Percentiles rank a stretch among this genome's conserved stretches.
These are phyloP conservation scores for Colletotrichum higginsianum DNA, from an alignment of 2,329 filamentous ascomycete species.

Conservation along the genomic window DNA sequence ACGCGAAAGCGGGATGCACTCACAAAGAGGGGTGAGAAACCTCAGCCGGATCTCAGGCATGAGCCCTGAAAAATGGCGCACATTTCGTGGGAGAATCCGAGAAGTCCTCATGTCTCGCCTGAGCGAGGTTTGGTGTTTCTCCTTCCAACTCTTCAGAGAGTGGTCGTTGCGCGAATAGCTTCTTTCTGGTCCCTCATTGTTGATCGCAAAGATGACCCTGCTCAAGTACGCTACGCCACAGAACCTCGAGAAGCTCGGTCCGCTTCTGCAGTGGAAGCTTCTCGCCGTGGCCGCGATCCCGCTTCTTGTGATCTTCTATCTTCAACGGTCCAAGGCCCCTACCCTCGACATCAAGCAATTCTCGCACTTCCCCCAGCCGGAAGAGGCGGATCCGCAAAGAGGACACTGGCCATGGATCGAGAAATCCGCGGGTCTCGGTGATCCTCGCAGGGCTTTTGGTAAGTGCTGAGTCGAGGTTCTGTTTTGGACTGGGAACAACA, in stretches of 20 bases:
- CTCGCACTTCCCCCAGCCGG: conserved; percentile 32
- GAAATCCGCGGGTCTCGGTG: conserved; percentile 29
- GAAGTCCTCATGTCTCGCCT: neutral
- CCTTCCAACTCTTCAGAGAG: neutral
- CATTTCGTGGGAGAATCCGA: neutral
- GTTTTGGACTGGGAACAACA: neutral
- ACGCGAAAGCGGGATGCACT: conserved; percentile 1
- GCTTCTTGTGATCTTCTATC: conserved; percentile 17
- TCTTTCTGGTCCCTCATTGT: too few relatives aligned
- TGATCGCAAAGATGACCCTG: conserved; percentile 22
- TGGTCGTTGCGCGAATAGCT: neutral
- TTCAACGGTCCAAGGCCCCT: conserved; percentile 18
- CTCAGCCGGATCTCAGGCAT: neutral
- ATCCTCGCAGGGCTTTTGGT: conserved; percentile 37
- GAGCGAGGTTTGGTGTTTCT: neutral
- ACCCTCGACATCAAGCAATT: conserved; percentile 27
- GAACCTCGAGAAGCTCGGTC: conserved; percentile 10
- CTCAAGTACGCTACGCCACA: neutral
- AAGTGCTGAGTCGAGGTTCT: neutral
- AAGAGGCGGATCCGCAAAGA: conserved; percentile 32
- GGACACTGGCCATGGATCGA: conserved; percentile 39
- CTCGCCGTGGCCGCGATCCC: conserved; percentile 23
- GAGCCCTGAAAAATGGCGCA: conserved; percentile 33
- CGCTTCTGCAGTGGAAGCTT: conserved; percentile 26
- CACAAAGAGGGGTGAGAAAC: neutral